Base-by-base conservation (phyloP, 768 basidiomycete genomes). In the Flagelloscypha sp. region DNA sequence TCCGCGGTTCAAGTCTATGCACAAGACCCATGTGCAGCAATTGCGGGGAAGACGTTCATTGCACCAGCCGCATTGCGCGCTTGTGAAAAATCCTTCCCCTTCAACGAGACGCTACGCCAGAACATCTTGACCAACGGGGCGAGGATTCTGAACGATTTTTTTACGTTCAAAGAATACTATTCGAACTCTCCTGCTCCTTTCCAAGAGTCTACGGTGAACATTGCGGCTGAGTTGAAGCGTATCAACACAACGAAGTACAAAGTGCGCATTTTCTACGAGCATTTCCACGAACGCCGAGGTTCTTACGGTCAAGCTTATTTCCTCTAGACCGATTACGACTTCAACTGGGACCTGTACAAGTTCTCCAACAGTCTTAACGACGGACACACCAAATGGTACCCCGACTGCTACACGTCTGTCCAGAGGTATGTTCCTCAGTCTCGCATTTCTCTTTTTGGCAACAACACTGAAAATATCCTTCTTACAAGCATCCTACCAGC, bases 301-400 rank as follows among this genome's bases (percentile, higher is more conserved):
- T n/a, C n/a, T n/a, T n/a, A n/a, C n/a, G n/a, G n/a, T n/a, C n/a
- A n/a, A n/a, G n/a, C n/a, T n/a, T n/a, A n/a, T n/a, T 28, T 8
- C 13, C 27, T 17, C n/a, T 25, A 66, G 56, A 62, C 65, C 16
- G 65, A 67, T 41, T 67, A 59, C 43, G 65, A 63, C 38, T 64
- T 66, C 49, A 64, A 63, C 42, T 40, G 43, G 20, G 65, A 58
- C 21, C 37, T 66, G 4, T 64, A 55, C 42, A 43, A 58, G 36
- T 51, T 61, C 27, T 52, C 50, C 2, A 58, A 43, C 18, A 48
- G 48, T 30, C 41, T 67, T 13, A 66, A 67, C 38, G 65, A 66
- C 39, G 65, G 65, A 7, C 65, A 65, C 42, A 67, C 65, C 2
- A 50, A 62, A 55, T 78, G 73, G 67, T 67, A 72, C 56, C 70